A percentile compares a stretch with the other conserved stretches of the same genome.
phyloP scores from a whole-genome alignment of 208 protist species.

The Wallacemonas sp. region DNA sequence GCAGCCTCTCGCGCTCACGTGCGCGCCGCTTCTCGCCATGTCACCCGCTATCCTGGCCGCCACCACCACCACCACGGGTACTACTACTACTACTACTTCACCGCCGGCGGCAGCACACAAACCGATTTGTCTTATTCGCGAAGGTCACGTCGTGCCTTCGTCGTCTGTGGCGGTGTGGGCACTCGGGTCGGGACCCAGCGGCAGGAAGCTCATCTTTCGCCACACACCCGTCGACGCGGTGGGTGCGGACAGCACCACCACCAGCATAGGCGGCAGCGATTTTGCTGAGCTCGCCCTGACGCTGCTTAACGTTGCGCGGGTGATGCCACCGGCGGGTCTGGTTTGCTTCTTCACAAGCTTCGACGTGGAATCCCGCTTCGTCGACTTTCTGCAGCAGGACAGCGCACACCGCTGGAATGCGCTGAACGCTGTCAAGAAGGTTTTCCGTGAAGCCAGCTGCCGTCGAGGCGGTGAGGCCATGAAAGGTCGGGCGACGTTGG shows the following conservation, averaged over 20 bases:
- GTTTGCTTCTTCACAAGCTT: slow-evolving; percentile 96
- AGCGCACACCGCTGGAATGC: slow-evolving; percentile 44
- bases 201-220: slow-evolving; percentile 51
- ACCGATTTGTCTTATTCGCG: slow-evolving; percentile 42
- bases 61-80: not conserved
- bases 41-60: not conserved
- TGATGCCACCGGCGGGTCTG: slow-evolving; percentile 90
- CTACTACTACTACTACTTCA: not conserved
- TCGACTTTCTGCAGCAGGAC: slow-evolving; percentile 25
- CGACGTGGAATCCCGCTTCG: slow-evolving; percentile 67
- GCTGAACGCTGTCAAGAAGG: slow-evolving; percentile 72
- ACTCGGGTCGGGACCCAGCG: slow-evolving; percentile 57
- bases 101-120: too few relatives aligned
- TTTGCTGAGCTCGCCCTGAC: slow-evolving; percentile 65
- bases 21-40: slow-evolving; percentile 60
- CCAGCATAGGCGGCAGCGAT: slow-evolving; percentile 1
- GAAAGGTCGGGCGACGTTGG: not conserved
- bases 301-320: slow-evolving; percentile 85
- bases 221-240: too few relatives aligned
- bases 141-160: slow-evolving; percentile 86
- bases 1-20: slow-evolving; percentile 85
- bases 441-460: slow-evolving; percentile 77
- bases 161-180: slow-evolving; percentile 72
- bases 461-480: not conserved
- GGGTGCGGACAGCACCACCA: too few relatives aligned